Evolutionary conservation across 2,329 filamentous ascomycete genomes (phyloP), one percentile per base, ranked within the genome.

Genomic region (Cercospora citrullina): DNA sequence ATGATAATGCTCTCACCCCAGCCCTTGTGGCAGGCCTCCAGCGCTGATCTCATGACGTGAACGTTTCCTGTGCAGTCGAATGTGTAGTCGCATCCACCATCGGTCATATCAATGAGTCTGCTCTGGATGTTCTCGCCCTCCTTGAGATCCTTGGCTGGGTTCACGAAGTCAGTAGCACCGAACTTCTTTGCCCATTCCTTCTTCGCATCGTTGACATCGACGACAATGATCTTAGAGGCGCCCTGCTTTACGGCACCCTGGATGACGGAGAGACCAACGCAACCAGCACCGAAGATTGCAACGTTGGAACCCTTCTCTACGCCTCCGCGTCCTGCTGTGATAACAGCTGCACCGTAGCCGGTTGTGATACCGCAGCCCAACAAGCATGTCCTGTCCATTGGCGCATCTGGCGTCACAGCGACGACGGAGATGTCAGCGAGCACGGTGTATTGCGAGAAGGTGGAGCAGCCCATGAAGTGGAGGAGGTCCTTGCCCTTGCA

Each of bases 41-140:
- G 89, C 48, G 95, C 95, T 63, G 92, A 91, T 71, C 95, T 88
- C 95, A 97, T 99, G 65, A 99, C 95, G 74, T 89, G 88, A 63
- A 98, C 94, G 78, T 98, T 98, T 68, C 95, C 95, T 6, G 95
- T 99, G 87, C 95, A 98, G 85, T 99, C 95, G 79, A 99, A 99
- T 60, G 95, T 99, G 85, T 97, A 98, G 84, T 99, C 95, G 80
- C 93, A 96, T 62, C 95, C 95, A 73, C 95, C 95, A 77, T 98
- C 95, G 1, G 95, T 99, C 91, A 98, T 93, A 83, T 98, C 94
- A 74, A 98, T 89, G 72, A 99, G 87, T 84, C 94, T 91, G 78
- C 97, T 93, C 76, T 96, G 92, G 74, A 98, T 91, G 68, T 87
- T 92, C 86, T 94, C 91, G 71, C 86, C 87, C 60, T 80, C 77